phyloP scores from a whole-genome alignment of 2,329 filamentous ascomycete species.

The Microsporum audouinii region DNA sequence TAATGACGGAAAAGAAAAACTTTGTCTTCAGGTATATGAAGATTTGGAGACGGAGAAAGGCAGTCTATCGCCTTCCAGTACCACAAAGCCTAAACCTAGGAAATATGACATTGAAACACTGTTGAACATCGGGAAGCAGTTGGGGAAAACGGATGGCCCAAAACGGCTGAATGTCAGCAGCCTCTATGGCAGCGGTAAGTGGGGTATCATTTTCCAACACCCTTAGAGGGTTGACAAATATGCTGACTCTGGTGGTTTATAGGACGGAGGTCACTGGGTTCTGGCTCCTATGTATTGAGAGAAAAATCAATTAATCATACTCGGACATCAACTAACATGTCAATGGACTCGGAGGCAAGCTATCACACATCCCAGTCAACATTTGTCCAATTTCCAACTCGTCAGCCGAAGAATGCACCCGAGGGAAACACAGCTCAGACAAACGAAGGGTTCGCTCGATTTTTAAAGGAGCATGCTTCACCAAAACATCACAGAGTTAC shows the following conservation, averaged over 20 bases:
- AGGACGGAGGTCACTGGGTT: conserved; percentile 5
- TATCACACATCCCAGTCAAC: conserved; percentile 12
- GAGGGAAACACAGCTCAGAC: conserved; percentile 23
- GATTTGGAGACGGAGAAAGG: neutral
- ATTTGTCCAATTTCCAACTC: conserved; percentile 17
- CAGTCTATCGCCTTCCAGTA: neutral
- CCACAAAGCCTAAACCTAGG: conserved; percentile 7
- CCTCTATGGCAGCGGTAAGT: neutral
- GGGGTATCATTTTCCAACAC: neutral
- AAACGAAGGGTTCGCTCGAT: conserved; percentile 36
- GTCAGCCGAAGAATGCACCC: conserved; percentile 27
- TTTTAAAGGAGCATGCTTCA: conserved; percentile 38
- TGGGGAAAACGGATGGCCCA: conserved; percentile 1
- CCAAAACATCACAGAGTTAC: conserved; percentile 41
- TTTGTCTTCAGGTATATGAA: neutral
- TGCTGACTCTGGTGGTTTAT: neutral
- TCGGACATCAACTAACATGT: conserved; percentile 17
- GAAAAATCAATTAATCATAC: conserved; percentile 21
- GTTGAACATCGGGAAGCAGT: conserved; percentile 23
- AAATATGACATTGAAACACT: conserved; percentile 31
- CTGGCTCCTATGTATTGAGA: conserved; percentile 16
- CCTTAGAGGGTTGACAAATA: neutral
- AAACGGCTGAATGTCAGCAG: neutral
- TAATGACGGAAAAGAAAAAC: neutral
- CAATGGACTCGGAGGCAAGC: conserved; percentile 15